Percentiles rank a stretch among this genome's conserved stretches.
Evolutionary conservation across 495 filamentous ascomycete genomes (phyloP).

Genomic region (Thermothielavioides terrestris): DNA sequence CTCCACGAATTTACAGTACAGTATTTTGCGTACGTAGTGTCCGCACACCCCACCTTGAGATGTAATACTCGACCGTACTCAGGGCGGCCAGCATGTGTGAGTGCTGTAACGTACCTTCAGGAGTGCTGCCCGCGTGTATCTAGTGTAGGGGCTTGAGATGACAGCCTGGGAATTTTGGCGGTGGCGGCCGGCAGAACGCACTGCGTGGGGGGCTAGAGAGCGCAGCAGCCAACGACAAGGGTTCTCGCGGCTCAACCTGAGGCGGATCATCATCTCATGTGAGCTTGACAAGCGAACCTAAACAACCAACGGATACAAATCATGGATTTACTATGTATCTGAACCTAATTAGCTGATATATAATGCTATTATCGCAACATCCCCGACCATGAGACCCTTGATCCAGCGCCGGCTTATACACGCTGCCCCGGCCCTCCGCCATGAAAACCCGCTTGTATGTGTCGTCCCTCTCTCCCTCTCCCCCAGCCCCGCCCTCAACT

Average conservation of each 20-base stretch:
- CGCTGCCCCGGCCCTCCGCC: conserved; percentile 51
- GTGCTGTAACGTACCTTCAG: too few species aligned
- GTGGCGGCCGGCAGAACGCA: conserved; percentile 34
- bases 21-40: too few species aligned
- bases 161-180: conserved; percentile 38
- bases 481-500: conserved; percentile 2
- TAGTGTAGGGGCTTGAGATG: neutral
- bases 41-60: too few species aligned
- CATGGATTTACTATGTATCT: too few species aligned
- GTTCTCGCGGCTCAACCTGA: neutral
- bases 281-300: too few species aligned
- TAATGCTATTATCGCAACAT: too few species aligned
- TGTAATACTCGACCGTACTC: too few species aligned
- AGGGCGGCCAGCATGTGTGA: too few species aligned
- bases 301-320: too few species aligned
- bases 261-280: neutral
- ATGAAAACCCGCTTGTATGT: conserved; percentile 85
- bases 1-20: too few species aligned
- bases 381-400: conserved; percentile 41
- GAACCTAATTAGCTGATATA: too few species aligned
- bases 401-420: conserved; percentile 53
- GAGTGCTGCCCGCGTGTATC: too few species aligned
- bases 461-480: neutral
- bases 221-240: neutral
- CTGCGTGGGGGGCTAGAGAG: neutral